These are phyloP conservation scores for Ophiobolus disseminans DNA, from an alignment of 2,329 filamentous ascomycete genomes.

Conservation along the genomic window DNA sequence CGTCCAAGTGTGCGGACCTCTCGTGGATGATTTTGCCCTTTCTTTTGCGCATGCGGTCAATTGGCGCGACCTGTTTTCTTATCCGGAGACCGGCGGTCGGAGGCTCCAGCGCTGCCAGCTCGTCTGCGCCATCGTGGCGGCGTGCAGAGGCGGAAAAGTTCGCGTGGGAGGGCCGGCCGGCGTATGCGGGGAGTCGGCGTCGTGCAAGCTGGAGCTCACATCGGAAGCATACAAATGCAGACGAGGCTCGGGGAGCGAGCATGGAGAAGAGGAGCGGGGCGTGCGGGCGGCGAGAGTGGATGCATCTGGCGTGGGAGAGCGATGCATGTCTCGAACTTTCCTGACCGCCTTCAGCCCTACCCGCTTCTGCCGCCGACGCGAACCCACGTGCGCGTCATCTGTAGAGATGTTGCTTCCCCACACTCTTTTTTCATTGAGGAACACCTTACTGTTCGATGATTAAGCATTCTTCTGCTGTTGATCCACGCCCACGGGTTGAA, in stretches of 20 bases:
- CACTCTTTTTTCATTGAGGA: not conserved
- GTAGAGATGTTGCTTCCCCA: conserved; percentile 1
- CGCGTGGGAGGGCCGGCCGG: conserved; percentile 24
- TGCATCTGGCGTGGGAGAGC: conserved; percentile 9
- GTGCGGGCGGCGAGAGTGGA: conserved; percentile 10
- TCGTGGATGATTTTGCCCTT: conserved; percentile 37
- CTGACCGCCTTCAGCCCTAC: conserved; percentile 39
- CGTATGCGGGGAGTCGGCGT: conserved; percentile 20
- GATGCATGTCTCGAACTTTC: conserved; percentile 29
- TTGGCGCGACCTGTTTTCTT: conserved; percentile 17
- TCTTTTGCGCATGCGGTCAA: conserved; percentile 28
- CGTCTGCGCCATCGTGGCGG: conserved; percentile 31
- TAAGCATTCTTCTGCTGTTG: too few species aligned
- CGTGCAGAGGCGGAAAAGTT: conserved; percentile 38
- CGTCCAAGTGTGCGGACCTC: conserved; percentile 35
- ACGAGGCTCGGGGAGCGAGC: conserved; percentile 45
- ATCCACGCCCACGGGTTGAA: too few species aligned
- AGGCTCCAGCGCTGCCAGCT: conserved; percentile 7
- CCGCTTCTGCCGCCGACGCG: conserved; percentile 39
- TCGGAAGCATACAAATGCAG: conserved; percentile 49
- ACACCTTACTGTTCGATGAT: not conserved
- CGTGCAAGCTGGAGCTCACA: conserved; percentile 45
- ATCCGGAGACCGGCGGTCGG: conserved; percentile 8
- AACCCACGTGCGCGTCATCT: conserved; percentile 40
- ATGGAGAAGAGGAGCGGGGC: conserved; percentile 31